A percentile compares a stretch with the other conserved stretches of the same genome.
phyloP scores from a whole-genome alignment of 345 rosid species.

The Litchi chinensis region DNA sequence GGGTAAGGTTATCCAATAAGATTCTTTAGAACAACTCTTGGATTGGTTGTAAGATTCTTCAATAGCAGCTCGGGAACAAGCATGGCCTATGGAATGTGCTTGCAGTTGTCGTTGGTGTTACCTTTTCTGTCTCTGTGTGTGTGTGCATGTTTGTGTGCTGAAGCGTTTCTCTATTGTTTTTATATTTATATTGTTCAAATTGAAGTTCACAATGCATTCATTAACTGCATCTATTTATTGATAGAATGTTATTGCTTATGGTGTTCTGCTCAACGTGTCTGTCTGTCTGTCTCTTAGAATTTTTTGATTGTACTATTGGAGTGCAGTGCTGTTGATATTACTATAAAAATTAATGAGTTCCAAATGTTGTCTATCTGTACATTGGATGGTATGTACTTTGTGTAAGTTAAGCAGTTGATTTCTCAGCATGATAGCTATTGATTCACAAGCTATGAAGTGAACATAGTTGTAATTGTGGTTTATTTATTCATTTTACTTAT shows the following conservation, averaged over 20 bases:
- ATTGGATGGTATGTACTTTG: neutral
- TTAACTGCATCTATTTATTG: neutral
- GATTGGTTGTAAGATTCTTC: no score
- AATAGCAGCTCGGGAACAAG: no score
- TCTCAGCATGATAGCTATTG: neutral
- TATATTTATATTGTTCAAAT: neutral
- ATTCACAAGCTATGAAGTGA: neutral
- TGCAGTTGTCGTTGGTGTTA: neutral
- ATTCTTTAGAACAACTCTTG: no score
- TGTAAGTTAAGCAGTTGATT: neutral
- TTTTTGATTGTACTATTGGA: neutral
- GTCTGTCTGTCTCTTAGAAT: neutral
- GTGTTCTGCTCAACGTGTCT: neutral
- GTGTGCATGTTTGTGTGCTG: neutral
- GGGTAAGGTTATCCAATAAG: no score
- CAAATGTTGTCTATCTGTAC: neutral
- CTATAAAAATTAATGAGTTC: neutral
- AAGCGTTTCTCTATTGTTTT: neutral
- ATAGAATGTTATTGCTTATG: neutral
- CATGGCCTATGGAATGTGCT: neutral
- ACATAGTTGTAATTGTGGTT: neutral
- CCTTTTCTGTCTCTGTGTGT: neutral
- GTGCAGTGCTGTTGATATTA: neutral
- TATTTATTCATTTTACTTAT: neutral
- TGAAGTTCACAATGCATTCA: neutral